Evolutionary conservation across 768 basidiomycete genomes (phyloP).

Genomic region (Termitomyces sp.): DNA sequence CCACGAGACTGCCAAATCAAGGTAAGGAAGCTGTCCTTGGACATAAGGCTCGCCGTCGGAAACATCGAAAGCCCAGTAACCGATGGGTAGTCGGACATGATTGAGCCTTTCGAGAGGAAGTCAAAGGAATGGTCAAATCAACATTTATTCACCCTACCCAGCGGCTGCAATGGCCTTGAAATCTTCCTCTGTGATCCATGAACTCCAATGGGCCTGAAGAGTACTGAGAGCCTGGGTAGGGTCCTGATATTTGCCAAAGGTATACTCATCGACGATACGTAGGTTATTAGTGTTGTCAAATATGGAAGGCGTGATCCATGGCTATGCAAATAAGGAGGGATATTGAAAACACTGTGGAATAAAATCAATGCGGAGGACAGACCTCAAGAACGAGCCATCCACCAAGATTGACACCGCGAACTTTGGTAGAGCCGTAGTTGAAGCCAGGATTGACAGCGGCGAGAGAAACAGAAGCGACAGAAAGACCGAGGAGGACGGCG

Average conservation of each 20-base stretch:
- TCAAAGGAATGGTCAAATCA: background rate
- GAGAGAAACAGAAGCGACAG: constrained; percentile 26
- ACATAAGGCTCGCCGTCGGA: constrained; percentile 75
- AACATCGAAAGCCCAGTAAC: constrained; percentile 89
- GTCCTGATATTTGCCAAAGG: constrained; percentile 65
- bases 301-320: constrained; percentile 77
- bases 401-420: constrained; percentile 84
- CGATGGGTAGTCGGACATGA: constrained; percentile 82
- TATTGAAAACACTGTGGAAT: background rate
- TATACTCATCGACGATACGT: constrained; percentile 73
- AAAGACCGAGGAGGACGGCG: constrained; percentile 21
- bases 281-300: constrained; percentile 64
- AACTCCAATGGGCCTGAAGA: constrained; percentile 71
- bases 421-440: constrained; percentile 68
- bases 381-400: constrained; percentile 51
- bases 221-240: constrained; percentile 40
- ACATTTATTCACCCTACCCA: constrained; percentile 42
- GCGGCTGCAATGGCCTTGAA: constrained; percentile 72
- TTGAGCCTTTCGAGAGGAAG: constrained; percentile 53
- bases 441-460: constrained; percentile 50
- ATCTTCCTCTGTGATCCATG: constrained; percentile 83
- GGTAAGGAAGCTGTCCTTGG: constrained; percentile 70
- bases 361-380: constrained; percentile 4
- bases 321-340: constrained; percentile 33
- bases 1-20: constrained; percentile 65